Percentiles rank a stretch among this genome's conserved stretches.
Conservation (phyloP, 805 yeast genomes). For the Komagataella kurtzmanii region DNA sequence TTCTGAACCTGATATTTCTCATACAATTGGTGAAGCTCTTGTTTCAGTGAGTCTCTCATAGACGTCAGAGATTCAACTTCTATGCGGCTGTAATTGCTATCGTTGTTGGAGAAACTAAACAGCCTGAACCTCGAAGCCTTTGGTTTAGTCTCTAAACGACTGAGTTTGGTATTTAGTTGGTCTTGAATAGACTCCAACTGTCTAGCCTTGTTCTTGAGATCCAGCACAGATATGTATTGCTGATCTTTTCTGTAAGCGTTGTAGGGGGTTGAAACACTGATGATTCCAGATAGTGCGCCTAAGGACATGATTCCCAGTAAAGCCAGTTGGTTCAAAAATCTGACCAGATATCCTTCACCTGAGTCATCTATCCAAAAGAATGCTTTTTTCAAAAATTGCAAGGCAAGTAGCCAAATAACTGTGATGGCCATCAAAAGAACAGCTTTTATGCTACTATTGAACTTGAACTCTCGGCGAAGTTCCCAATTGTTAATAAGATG, state of each 20-base stretch:
- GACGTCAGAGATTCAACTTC: background rate
- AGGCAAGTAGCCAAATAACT: background rate
- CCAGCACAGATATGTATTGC: background rate
- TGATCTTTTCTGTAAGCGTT: background rate
- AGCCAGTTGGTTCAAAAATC: conserved; percentile 29
- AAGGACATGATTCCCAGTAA: conserved; percentile 36
- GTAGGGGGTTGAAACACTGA: conserved; percentile 30
- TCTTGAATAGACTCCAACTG: background rate
- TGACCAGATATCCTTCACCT: background rate
- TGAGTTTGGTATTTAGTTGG: background rate
- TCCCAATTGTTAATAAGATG: background rate
- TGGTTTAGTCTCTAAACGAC: background rate
- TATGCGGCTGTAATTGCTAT: background rate
- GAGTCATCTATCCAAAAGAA: background rate
- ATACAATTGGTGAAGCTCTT: conserved; percentile 15
- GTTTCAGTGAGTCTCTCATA: conserved; percentile 13
- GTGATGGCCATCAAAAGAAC: background rate
- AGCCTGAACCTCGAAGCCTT: background rate
- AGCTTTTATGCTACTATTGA: background rate
- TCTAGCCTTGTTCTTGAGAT: background rate
- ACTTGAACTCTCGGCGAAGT: background rate
- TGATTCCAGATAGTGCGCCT: conserved; percentile 37
- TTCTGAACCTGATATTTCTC: conserved; percentile 8
- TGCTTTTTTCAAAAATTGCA: background rate
- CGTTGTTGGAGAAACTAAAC: background rate